Evolutionary conservation across 2,329 filamentous ascomycete genomes (phyloP).

Genomic region (Aspergillus neotritici): DNA sequence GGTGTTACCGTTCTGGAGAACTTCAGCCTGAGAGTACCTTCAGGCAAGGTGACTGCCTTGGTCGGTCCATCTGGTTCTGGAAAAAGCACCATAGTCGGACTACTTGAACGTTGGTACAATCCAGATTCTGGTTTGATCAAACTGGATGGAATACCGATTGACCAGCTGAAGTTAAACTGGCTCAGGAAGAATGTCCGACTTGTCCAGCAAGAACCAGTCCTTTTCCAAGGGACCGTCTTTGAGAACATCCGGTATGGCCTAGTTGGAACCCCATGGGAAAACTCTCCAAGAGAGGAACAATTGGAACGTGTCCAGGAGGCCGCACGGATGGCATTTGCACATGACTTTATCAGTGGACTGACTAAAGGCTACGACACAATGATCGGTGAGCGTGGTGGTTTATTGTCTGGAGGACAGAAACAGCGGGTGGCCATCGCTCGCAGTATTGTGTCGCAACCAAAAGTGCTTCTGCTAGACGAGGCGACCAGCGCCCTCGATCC

Average conservation of each 20-base stretch:
- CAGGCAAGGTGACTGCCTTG: conserved; percentile 52
- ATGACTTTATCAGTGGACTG: conserved; percentile 69
- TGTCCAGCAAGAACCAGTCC: conserved; percentile 62
- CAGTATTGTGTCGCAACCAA: conserved; percentile 72
- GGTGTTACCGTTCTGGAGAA: conserved; percentile 33
- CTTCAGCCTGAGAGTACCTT: conserved; percentile 30
- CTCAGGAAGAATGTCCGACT: conserved; percentile 16
- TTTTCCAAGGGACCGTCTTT: conserved; percentile 77
- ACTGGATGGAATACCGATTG: conserved; percentile 34
- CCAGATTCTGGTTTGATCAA: conserved; percentile 27
- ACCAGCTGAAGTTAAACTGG: conserved; percentile 26
- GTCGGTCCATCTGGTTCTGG: conserved; percentile 65
- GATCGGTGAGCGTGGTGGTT: conserved; percentile 74
- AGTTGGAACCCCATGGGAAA: conserved; percentile 38
- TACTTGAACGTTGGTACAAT: conserved; percentile 69
- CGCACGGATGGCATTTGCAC: conserved; percentile 51
- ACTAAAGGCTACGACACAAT: conserved; percentile 77
- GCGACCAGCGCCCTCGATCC: conserved; percentile 84
- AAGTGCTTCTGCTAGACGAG: conserved; percentile 80
- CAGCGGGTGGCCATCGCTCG: conserved; percentile 82
- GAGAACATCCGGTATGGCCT: conserved; percentile 63
- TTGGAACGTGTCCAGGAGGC: conserved; percentile 11
- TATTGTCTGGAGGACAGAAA: conserved; percentile 82
- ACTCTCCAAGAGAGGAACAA: conserved; percentile 4
- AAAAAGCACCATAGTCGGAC: conserved; percentile 67